Evolutionary conservation across 345 rosid species (phyloP), one percentile per base, ranked within the genome.

Genomic region (Linum tenue): DNA sequence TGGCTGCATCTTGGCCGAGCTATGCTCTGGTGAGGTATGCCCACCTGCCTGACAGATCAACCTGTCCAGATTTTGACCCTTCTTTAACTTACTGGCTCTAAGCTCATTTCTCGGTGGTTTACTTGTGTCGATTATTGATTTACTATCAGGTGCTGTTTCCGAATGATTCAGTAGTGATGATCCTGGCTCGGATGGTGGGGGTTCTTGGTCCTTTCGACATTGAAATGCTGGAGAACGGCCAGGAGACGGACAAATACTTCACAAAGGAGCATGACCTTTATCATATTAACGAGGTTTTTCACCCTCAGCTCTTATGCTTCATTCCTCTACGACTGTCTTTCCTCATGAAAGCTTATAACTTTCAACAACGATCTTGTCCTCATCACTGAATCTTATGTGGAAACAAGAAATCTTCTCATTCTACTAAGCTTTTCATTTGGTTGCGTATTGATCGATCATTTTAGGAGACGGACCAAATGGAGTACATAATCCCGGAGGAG

Each of bases 1-100:
- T 2, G 96, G 99, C 39, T 94, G 99, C 75, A 88, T 94, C 69
- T 78, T 94, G 62, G 95, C 95, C 0, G 97, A 94, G 76, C 95
- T 94, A 2, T 88, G 81, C 74, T 85, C 99, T 31, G 96, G 96
- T 22, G 95, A 90, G 76, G 99, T 94, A 85, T 43, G 89, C 71
- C 53, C 6, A 1, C 31, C 31, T 22, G 31, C 31, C 31, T 22
- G 31, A 22, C 31, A 22, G 31, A 22, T 22, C 31, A 22, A 22
- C 31, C 31, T 22, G 31, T 22, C 31, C 31, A 22, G 31, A 22
- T 22, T 22, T 22, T 22, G 31, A 22, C 31, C 31, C 31, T 22
- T 22, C 31, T 22, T 22, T 22, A 22, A 22, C 31, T 22, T 22
- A 22, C 31, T 22, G 31, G 31, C 31, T 22, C 31, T 22, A 1